Evolutionary conservation across 140 eudicot species (phyloP).

Genomic region (Bidens hawaiensis): DNA sequence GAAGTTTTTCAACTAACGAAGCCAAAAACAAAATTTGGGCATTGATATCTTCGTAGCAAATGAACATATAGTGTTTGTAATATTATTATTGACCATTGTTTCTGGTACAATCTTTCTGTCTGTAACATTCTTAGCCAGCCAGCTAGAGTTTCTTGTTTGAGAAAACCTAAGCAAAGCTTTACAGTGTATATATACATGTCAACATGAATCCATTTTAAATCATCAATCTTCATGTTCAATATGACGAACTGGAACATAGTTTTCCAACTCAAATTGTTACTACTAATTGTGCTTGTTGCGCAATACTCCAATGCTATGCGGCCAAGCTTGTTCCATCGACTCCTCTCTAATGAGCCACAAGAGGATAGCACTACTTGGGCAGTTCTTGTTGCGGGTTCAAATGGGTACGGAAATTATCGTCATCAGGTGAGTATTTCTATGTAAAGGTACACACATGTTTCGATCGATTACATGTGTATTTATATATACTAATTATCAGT

Average conservation of each 20-base stretch:
- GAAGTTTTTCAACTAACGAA: neutral
- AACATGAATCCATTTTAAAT: too few relatives aligned
- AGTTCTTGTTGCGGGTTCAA: slow-evolving; percentile 79
- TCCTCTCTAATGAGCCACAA: slow-evolving; percentile 2
- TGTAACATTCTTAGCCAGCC: neutral
- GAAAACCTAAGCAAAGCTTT: neutral
- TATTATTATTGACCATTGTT: neutral
- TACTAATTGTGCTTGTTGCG: neutral
- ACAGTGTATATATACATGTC: neutral
- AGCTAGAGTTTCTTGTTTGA: neutral
- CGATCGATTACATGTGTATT: too few relatives aligned
- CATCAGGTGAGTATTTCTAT: slow-evolving; percentile 80
- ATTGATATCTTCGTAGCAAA: slow-evolving; percentile 2
- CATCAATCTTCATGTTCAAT: neutral
- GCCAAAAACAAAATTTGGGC: neutral
- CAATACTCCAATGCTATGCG: slow-evolving; percentile 21
- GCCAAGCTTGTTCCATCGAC: slow-evolving; percentile 19
- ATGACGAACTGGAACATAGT: neutral
- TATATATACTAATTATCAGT: too few relatives aligned
- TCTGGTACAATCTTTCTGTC: neutral
- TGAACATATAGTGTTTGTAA: neutral
- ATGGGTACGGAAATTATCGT: slow-evolving; percentile 52
- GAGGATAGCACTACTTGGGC: slow-evolving; percentile 60
- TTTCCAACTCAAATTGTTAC: slow-evolving; percentile 10
- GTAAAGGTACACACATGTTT: too few relatives aligned